A percentile compares a stretch with the other conserved stretches of the same genome.
Evolutionary conservation across 768 basidiomycete species (phyloP).

Genomic region (Leccinum variicolor): DNA sequence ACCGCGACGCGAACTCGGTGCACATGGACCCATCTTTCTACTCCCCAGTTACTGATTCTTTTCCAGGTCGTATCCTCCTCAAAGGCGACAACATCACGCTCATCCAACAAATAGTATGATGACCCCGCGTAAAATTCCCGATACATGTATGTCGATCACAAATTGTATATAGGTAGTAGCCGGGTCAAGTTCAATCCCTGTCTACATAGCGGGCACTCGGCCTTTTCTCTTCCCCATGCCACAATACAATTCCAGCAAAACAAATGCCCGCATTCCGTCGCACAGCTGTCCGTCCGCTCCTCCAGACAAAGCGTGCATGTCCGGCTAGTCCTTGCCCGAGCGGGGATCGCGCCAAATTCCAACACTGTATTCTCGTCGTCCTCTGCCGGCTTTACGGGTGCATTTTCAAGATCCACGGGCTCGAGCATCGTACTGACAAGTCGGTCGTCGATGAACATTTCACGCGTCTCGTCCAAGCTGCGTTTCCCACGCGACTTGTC

Average conservation of each 20-base stretch:
- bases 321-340: slow-evolving; percentile 51
- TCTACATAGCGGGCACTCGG: slow-evolving; percentile 86
- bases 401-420: slow-evolving; percentile 47
- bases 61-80: slow-evolving; percentile 84
- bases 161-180: slow-evolving; percentile 79
- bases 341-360: slow-evolving; percentile 54
- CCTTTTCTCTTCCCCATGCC: slow-evolving; percentile 87
- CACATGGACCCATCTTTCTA: slow-evolving; percentile 21
- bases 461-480: slow-evolving; percentile 28
- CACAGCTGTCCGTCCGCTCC: slow-evolving; percentile 75
- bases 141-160: slow-evolving; percentile 40
- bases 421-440: slow-evolving; percentile 58
- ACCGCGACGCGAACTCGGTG: slow-evolving; percentile 81
- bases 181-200: slow-evolving; percentile 68
- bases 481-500: slow-evolving; percentile 36
- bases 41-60: neutral
- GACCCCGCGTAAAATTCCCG: slow-evolving; percentile 12
- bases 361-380: slow-evolving; percentile 69
- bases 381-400: slow-evolving; percentile 56
- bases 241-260: slow-evolving; percentile 91
- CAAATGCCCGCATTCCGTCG: slow-evolving; percentile 86
- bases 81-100: slow-evolving; percentile 99
- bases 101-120: slow-evolving; percentile 66
- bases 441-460: slow-evolving; percentile 55
- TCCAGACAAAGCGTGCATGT: slow-evolving; percentile 84